Percentiles rank a stretch among this genome's conserved stretches.
These are phyloP conservation scores for Mycena crocata DNA, from an alignment of 768 basidiomycete genomes.

Conservation along the genomic window DNA sequence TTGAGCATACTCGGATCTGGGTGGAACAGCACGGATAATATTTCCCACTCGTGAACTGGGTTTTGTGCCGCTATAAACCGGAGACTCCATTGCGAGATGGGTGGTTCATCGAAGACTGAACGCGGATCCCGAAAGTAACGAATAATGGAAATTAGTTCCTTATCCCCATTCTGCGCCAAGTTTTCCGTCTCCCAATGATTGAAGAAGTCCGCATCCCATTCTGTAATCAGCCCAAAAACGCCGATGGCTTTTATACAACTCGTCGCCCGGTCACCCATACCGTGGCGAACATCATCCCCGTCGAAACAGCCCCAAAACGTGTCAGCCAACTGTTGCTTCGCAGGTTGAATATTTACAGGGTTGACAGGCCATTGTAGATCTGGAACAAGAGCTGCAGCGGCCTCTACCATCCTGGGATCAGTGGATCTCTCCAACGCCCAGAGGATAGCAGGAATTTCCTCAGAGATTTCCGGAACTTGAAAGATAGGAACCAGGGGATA, in stretches of 20 bases:
- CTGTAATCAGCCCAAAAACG: neutral
- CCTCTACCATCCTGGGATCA: neutral
- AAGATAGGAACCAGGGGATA: neutral
- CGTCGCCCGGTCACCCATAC: neutral
- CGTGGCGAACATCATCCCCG: neutral
- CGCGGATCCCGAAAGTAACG: too few species aligned
- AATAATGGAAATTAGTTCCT: too few species aligned
- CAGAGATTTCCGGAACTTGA: neutral
- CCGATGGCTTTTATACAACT: slow-evolving; percentile 1
- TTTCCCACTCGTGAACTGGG: neutral
- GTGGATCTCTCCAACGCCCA: neutral
- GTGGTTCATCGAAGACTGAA: neutral
- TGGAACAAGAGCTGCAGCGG: neutral
- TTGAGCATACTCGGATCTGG: neutral
- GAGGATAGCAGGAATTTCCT: neutral
- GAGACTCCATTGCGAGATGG: neutral
- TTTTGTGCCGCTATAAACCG: slow-evolving; percentile 1
- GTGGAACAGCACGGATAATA: neutral
- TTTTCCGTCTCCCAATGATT: too few species aligned
- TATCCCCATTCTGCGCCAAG: too few species aligned
- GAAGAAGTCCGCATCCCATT: too few species aligned
- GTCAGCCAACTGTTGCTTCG: neutral
- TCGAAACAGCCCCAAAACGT: neutral
- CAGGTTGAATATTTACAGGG: neutral
- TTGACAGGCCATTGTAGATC: neutral